These are phyloP conservation scores for Xanthoconium purpureum DNA, from an alignment of 768 basidiomycete genomes.

Conservation along the genomic window DNA sequence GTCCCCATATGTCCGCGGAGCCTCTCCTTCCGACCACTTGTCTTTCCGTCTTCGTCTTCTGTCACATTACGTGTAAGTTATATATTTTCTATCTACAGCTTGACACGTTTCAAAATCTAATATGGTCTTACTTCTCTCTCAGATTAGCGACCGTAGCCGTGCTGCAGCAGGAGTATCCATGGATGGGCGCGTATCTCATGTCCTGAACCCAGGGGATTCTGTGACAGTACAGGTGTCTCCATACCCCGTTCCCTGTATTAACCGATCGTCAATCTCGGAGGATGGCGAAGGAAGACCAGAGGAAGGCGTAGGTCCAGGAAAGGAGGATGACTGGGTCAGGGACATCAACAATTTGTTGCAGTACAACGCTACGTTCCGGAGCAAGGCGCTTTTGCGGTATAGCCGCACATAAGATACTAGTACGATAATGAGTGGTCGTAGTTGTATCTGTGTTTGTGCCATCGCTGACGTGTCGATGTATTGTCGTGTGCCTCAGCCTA, in stretches of 20 bases:
- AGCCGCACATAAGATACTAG: conserved; percentile 42
- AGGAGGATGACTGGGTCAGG: conserved; percentile 93
- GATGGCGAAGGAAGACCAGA: conserved; percentile 39
- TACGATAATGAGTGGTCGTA: conserved; percentile 12
- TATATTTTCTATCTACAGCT: neutral
- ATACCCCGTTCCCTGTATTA: conserved; percentile 92
- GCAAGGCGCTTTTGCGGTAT: conserved; percentile 79
- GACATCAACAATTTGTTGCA: conserved; percentile 94
- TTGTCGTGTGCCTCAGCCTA: conserved; percentile 1
- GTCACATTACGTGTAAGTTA: conserved; percentile 66
- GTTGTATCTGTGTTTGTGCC: neutral
- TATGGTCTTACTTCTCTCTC: neutral
- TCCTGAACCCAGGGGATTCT: conserved; percentile 80
- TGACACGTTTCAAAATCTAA: neutral
- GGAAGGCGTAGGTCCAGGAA: conserved; percentile 73
- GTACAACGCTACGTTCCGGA: conserved; percentile 92
- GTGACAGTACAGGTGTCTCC: conserved; percentile 82
- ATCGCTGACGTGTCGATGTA: neutral
- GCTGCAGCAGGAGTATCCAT: conserved; percentile 88
- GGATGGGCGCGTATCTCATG: conserved; percentile 85
- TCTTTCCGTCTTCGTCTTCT: conserved; percentile 80
- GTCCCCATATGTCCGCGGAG: conserved; percentile 97
- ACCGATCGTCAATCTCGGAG: conserved; percentile 73
- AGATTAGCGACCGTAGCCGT: conserved; percentile 85
- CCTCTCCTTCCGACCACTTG: conserved; percentile 86